A percentile compares a stretch with the other conserved stretches of the same genome.
Conservation (phyloP, 192 early-diverging fungal species). For the Dispira parvispora region DNA sequence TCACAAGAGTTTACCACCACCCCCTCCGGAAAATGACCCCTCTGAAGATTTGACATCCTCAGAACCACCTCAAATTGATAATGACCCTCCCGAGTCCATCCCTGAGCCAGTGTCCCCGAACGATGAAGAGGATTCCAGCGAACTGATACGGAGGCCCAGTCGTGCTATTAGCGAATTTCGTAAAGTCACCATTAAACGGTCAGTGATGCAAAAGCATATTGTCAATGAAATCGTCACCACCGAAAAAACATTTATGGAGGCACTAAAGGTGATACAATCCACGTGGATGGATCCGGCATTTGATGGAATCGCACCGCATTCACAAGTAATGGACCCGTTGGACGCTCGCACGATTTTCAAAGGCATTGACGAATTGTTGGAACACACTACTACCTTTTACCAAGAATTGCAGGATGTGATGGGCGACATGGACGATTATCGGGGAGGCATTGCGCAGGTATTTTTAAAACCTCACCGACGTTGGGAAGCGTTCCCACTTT, state of each 20-base stretch:
- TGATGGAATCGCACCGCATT: background rate
- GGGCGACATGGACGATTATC: background rate
- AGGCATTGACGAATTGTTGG: conserved; percentile 7
- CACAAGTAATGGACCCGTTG: background rate
- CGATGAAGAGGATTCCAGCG: background rate
- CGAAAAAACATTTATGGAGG: conserved; percentile 1
- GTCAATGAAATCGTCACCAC: conserved; percentile 8
- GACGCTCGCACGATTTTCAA: conserved; percentile 9
- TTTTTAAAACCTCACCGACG: background rate
- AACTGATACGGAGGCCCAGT: conserved; percentile 4
- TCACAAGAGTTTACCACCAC: conserved; percentile 7
- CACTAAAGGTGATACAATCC: background rate
- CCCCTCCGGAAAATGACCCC: background rate
- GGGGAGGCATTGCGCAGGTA: background rate
- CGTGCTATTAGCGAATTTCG: conserved; percentile 5
- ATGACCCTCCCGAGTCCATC: background rate
- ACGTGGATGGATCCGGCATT: conserved; percentile 4
- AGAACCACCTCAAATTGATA: background rate
- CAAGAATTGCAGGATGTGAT: conserved; percentile 1
- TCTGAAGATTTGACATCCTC: background rate
- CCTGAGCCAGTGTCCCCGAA: background rate
- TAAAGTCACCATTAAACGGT: background rate
- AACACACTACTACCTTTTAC: background rate
- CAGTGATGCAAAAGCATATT: conserved; percentile 1
- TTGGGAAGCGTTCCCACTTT: background rate